Evolutionary conservation across 1,139 yeast species (phyloP).

Genomic region (Wickerhamiella infanticola): DNA sequence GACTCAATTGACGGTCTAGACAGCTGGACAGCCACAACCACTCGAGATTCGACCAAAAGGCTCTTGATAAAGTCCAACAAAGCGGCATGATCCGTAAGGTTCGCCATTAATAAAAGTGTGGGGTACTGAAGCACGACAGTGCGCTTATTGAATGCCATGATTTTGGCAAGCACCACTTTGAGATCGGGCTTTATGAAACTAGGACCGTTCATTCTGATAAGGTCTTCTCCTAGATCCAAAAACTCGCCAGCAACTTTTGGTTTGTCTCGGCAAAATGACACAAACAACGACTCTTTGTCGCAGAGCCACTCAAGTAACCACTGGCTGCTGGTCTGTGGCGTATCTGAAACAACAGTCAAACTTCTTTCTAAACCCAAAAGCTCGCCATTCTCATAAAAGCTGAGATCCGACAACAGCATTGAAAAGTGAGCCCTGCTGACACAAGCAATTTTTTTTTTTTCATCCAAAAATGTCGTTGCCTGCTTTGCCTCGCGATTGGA

Average conservation of each 20-base stretch:
- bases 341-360: slow-evolving; percentile 3
- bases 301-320: slow-evolving; percentile 3
- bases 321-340: slow-evolving; percentile 2
- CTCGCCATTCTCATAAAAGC: not conserved
- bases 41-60: slow-evolving; percentile 3
- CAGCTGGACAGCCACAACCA: slow-evolving; percentile 9
- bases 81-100: slow-evolving; percentile 5
- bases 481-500: slow-evolving; percentile 4
- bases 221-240: slow-evolving; percentile 1
- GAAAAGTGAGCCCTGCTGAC: not conserved
- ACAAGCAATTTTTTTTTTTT: not conserved
- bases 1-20: slow-evolving; percentile 7
- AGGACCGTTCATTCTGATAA: not conserved
- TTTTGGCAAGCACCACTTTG: not conserved
- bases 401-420: not conserved
- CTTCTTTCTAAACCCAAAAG: not conserved
- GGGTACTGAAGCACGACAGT: slow-evolving; percentile 7
- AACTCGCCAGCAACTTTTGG: not conserved
- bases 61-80: slow-evolving; percentile 3
- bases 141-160: not conserved
- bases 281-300: not conserved
- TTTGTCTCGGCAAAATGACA: not conserved
- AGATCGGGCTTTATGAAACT: slow-evolving; percentile 1
- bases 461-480: not conserved
- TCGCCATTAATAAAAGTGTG: slow-evolving; percentile 6